phyloP scores from a whole-genome alignment of 257 asterid species.

The Catharanthus roseus region DNA sequence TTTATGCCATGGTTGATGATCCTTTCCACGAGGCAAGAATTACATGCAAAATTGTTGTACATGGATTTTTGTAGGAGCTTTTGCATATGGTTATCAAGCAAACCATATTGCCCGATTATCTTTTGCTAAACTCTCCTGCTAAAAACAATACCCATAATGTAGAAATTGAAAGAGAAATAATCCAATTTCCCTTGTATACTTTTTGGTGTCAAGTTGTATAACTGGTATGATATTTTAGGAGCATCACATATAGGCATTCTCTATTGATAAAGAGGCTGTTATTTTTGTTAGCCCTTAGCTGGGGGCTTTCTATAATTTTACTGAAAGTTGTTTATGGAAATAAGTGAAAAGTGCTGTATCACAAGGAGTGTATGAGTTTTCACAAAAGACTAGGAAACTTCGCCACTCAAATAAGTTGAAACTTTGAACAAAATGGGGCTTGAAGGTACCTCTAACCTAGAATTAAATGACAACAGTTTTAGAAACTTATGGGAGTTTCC shows the following conservation, averaged over 20 bases:
- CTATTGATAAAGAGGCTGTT: not conserved
- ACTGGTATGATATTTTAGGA: not conserved
- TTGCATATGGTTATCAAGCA: not conserved
- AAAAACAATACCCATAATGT: not conserved
- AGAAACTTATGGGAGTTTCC: no score
- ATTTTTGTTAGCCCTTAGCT: not conserved
- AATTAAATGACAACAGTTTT: not conserved
- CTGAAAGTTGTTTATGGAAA: not conserved
- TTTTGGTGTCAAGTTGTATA: not conserved
- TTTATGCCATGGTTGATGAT: not conserved
- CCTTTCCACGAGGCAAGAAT: not conserved
- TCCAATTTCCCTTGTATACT: not conserved
- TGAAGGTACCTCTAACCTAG: not conserved
- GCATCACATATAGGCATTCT: not conserved
- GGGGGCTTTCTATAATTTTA: not conserved
- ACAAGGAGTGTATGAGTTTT: not conserved
- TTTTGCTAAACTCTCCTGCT: not conserved
- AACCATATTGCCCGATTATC: not conserved
- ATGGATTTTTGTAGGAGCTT: not conserved
- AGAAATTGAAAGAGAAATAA: no score
- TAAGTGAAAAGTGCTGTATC: not conserved
- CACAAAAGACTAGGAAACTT: not conserved
- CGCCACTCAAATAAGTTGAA: not conserved
- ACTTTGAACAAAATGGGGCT: not conserved
- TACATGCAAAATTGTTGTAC: not conserved